Evolutionary conservation across 352 stramenopile species (phyloP), one percentile per base, ranked within the genome.

Genomic region (Phytophthora pinifolia): DNA sequence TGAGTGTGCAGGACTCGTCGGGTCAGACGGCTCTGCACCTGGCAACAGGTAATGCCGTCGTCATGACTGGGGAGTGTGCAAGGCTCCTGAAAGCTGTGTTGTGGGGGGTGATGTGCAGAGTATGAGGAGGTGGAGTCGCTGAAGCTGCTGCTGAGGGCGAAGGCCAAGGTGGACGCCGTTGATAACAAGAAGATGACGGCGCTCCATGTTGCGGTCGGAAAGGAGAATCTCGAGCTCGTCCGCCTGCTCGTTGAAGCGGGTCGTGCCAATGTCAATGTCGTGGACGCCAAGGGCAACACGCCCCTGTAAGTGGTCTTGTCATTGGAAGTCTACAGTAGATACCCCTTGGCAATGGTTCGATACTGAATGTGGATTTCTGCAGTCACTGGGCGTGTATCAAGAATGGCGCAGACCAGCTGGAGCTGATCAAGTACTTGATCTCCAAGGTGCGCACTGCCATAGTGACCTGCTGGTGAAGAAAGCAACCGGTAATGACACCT

Each of bases 181-280:
- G 82, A 92, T 46, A 58, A 60, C 10, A 88, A 89, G 60, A 86
- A 85, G 48, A 92, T 92, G 82, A 92, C 79, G 3, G 68, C 82
- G 3, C 67, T 92, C 1, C 76, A 89, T 46, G 65, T 89, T 8
- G 82, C 79, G 0, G 73, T 74, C 14, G 82, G 64, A 34, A 89
- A 87, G 54, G 74, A 71, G 17, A 86, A 87, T 46, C 35, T 88
- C 2, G 75, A 80, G 8, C 72, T 88, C 29, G 59, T 86, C 14
- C 72, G 73, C 30, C 54, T 89, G 6, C 55, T 92, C 43, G 65
- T 89, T 33, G 76, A 89, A 39, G 67, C 73, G 9, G 79, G 82
- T 2, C 77, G 74, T 22, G 74, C 76, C 1, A 80, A 71, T 38
- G 59, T 86, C 37, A 88, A 89, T 30, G 67, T 70, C 18, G 62